A percentile compares a stretch with the other conserved stretches of the same genome.
phyloP scores from a whole-genome alignment of 257 asterid species.

The Salvia hispanica region DNA sequence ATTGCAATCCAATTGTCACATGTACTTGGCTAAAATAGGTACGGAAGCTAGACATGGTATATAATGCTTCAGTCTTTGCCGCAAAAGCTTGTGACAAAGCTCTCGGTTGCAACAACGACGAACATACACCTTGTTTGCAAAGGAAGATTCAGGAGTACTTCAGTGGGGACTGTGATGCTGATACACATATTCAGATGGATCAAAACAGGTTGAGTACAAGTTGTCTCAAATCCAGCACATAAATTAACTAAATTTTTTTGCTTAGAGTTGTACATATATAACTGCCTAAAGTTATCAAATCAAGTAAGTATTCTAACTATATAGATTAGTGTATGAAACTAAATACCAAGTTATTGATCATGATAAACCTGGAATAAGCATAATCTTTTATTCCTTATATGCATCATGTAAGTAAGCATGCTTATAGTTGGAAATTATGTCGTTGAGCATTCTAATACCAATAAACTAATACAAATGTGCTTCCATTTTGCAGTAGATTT shows the following conservation, averaged over 20 bases:
- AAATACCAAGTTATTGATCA: not conserved
- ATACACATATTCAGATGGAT: conserved; percentile 46
- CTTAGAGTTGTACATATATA: conserved; percentile 10
- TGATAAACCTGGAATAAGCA: conserved; percentile 13
- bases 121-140: conserved; percentile 77
- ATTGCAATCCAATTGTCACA: conserved; percentile 17
- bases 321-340: conserved; percentile 5
- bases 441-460: conserved; percentile 8
- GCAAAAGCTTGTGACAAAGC: conserved; percentile 61
- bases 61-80: conserved; percentile 63
- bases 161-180: conserved; percentile 45
- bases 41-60: conserved; percentile 68
- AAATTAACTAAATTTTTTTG: conserved; percentile 10
- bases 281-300: not conserved
- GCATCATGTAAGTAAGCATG: not conserved
- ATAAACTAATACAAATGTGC: conserved; percentile 33
- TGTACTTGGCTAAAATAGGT: conserved; percentile 51
- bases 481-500: conserved; percentile 68
- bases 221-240: not conserved
- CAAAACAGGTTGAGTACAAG: conserved; percentile 57
- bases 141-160: conserved; percentile 76
- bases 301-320: not conserved
- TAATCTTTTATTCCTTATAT: not conserved
- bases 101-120: conserved; percentile 56
- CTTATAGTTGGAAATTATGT: not conserved